Percentiles rank a stretch among this genome's conserved stretches.
Conservation (phyloP, 768 basidiomycete genomes). For the Neoboletus magnificus region DNA sequence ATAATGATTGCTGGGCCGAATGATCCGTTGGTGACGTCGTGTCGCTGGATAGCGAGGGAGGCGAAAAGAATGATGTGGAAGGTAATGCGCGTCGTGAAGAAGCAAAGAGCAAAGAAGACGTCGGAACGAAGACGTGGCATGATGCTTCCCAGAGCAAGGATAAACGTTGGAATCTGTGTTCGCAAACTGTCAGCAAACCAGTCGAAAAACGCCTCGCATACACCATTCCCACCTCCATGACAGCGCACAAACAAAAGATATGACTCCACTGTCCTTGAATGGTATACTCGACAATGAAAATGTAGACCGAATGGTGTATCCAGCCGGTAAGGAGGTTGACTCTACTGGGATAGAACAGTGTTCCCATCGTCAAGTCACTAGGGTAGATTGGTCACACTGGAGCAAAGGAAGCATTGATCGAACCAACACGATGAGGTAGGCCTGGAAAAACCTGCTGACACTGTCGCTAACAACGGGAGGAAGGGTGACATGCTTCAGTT, state of each 20-base stretch:
- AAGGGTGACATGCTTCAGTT: conserved; percentile 24
- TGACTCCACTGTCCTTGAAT: conserved; percentile 36
- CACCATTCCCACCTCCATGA: conserved; percentile 43
- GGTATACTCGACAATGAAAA: conserved; percentile 40
- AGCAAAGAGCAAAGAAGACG: conserved; percentile 44
- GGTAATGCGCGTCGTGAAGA: conserved; percentile 51
- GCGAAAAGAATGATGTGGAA: conserved; percentile 42
- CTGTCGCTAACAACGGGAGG: conserved; percentile 22
- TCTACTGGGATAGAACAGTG: conserved; percentile 43
- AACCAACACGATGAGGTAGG: conserved; percentile 39
- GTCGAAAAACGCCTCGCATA: neutral
- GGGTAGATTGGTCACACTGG: conserved; percentile 8
- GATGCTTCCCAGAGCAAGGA: conserved; percentile 46
- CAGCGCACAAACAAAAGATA: conserved; percentile 41
- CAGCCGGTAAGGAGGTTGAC: conserved; percentile 53
- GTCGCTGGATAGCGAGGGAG: conserved; percentile 31
- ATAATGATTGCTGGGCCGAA: conserved; percentile 40
- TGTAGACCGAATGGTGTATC: conserved; percentile 47
- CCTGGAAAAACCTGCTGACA: conserved; percentile 43
- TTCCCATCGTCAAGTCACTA: conserved; percentile 47
- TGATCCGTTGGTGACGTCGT: conserved; percentile 31
- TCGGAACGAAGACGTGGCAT: conserved; percentile 45
- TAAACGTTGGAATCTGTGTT: conserved; percentile 50
- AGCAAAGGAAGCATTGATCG: conserved; percentile 11
- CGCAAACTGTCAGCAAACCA: neutral